These are phyloP conservation scores for Strobilomyces echinocephalus DNA, from an alignment of 768 basidiomycete genomes.

Conservation along the genomic window DNA sequence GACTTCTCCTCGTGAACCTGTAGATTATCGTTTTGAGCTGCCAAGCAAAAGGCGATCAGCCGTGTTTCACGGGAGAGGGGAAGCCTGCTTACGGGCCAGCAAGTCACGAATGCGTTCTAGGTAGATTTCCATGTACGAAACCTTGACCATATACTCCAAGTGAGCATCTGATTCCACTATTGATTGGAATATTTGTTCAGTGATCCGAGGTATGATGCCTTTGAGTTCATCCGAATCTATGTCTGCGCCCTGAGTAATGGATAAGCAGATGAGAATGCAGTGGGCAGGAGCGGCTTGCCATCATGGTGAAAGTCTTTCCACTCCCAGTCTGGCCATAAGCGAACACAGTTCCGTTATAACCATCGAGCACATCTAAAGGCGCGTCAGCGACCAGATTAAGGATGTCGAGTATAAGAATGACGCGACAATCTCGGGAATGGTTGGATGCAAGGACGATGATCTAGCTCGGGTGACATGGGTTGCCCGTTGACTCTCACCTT, in stretches of 20 bases:
- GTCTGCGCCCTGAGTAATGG: constrained; percentile 73
- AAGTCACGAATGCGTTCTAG: constrained; percentile 94
- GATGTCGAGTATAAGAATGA: neutral
- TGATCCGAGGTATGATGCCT: constrained; percentile 97
- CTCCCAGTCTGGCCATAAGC: constrained; percentile 98
- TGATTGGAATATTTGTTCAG: constrained; percentile 97
- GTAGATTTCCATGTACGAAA: constrained; percentile 99
- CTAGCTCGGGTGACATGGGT: constrained; percentile 1
- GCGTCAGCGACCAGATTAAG: constrained; percentile 15
- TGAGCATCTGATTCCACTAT: constrained; percentile 94
- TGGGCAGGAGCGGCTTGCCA: constrained; percentile 50
- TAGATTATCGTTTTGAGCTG: constrained; percentile 95
- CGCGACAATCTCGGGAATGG: constrained; percentile 2
- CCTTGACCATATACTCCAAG: constrained; percentile 97
- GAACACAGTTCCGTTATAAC: constrained; percentile 97
- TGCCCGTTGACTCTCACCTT: constrained; percentile 49
- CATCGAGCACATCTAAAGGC: constrained; percentile 85
- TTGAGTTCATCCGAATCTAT: constrained; percentile 92
- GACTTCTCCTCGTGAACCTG: constrained; percentile 98
- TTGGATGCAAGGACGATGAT: neutral
- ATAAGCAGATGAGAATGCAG: constrained; percentile 8
- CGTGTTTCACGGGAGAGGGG: neutral
- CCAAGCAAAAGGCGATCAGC: constrained; percentile 9
- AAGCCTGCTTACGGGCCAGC: constrained; percentile 72
- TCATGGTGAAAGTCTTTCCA: constrained; percentile 99